These are phyloP conservation scores for Solanum ahanhuiri DNA, from an alignment of 257 asterid genomes.

Conservation along the genomic window DNA sequence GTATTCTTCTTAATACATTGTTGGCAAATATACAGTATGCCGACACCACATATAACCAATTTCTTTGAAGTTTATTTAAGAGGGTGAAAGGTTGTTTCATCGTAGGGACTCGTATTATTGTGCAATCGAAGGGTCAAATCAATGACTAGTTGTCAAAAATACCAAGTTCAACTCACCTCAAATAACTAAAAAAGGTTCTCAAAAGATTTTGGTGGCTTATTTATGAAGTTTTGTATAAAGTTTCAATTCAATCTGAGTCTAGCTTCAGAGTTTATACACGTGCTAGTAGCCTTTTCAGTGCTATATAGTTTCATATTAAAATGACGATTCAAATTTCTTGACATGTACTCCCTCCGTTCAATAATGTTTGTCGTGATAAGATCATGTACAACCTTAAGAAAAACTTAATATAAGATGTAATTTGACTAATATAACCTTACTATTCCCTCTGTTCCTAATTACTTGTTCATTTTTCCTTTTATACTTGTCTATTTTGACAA, in stretches of 20 bases:
- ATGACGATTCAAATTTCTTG: no score
- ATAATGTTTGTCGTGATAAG: no score
- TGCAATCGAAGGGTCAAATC: neutral
- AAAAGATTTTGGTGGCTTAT: neutral
- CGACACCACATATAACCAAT: neutral
- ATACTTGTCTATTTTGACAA: no score
- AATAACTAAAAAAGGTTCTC: neutral
- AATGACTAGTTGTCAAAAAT: neutral
- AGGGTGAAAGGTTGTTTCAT: neutral
- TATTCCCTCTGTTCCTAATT: no score
- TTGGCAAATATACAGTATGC: neutral
- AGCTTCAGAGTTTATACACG: no score
- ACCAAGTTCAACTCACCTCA: neutral
- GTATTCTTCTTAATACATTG: neutral
- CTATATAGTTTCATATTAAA: no score
- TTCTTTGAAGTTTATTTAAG: neutral
- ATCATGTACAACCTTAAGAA: no score
- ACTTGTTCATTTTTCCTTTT: no score
- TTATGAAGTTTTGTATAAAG: neutral
- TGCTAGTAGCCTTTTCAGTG: no score
- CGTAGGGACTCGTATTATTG: neutral
- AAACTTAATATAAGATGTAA: no score
- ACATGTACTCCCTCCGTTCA: no score
- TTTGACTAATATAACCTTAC: no score
- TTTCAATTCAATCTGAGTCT: neutral